Evolutionary conservation across 176 grass and related monocot species (phyloP).

Genomic region (Pontederia paniculata): DNA sequence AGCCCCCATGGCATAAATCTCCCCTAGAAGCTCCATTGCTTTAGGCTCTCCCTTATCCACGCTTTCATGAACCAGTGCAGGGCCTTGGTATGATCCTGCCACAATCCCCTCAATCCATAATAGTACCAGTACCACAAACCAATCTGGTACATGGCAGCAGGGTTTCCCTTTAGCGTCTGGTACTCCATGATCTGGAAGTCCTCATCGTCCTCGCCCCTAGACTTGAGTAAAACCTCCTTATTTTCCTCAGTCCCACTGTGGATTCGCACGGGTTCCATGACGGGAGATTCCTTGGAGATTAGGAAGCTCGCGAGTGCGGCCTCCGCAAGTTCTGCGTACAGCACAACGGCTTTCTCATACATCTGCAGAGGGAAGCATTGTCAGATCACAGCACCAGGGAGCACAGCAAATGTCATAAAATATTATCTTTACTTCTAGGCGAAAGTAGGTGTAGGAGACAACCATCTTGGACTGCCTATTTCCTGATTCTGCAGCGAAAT

Average conservation of each 20-base stretch:
- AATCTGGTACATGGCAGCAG: slow-evolving; percentile 66
- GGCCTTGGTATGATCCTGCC: slow-evolving; percentile 66
- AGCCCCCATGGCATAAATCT: slow-evolving; percentile 91
- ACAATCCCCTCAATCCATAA: slow-evolving; percentile 80
- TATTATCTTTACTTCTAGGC: slow-evolving; percentile 46
- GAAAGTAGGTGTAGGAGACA: slow-evolving; percentile 75
- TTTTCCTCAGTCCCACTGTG: slow-evolving; percentile 46
- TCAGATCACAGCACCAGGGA: not conserved
- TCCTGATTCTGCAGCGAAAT: slow-evolving; percentile 79
- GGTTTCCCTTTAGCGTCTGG: slow-evolving; percentile 78
- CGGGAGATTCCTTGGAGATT: slow-evolving; percentile 81
- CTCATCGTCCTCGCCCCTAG: slow-evolving; percentile 87
- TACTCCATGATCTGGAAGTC: slow-evolving; percentile 96
- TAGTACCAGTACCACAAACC: slow-evolving; percentile 95
- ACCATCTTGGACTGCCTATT: slow-evolving; percentile 95
- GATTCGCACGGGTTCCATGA: slow-evolving; percentile 42
- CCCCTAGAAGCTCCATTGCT: slow-evolving; percentile 73
- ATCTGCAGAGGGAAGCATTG: slow-evolving; percentile 38
- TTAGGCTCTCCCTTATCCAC: slow-evolving; percentile 71
- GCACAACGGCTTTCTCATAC: slow-evolving; percentile 75
- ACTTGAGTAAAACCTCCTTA: slow-evolving; percentile 75
- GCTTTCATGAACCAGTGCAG: slow-evolving; percentile 81
- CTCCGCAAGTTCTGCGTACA: slow-evolving; percentile 93
- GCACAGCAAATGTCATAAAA: not conserved
- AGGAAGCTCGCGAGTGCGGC: slow-evolving; percentile 74